Evolutionary conservation across 345 rosid species (phyloP).

Genomic region (Balakata baccata): DNA sequence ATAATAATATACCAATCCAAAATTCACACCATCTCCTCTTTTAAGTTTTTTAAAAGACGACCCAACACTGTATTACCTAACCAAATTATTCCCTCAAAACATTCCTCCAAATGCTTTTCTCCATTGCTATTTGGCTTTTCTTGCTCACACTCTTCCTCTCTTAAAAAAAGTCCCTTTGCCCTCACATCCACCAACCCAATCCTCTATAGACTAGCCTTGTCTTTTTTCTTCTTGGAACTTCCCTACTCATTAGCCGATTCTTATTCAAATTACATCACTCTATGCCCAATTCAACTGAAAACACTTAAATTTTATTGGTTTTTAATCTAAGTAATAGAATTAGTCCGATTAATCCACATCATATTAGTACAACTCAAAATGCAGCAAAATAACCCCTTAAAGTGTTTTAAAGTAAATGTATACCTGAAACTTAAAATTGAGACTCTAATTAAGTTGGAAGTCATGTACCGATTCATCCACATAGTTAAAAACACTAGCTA

Average conservation of each 20-base stretch:
- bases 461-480: no score
- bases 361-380: no score
- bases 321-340: no score
- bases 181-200: slow-evolving; percentile 42
- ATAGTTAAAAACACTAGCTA: no score
- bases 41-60: slow-evolving; percentile 27
- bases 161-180: slow-evolving; percentile 37
- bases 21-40: slow-evolving; percentile 30
- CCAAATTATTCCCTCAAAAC: slow-evolving; percentile 38
- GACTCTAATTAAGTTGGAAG: no score
- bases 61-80: slow-evolving; percentile 37
- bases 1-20: slow-evolving; percentile 20
- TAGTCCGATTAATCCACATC: no score
- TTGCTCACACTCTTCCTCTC: slow-evolving; percentile 23
- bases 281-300: slow-evolving; percentile 11
- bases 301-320: not conserved
- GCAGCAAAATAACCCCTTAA: no score
- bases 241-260: slow-evolving; percentile 38
- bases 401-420: no score
- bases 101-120: slow-evolving; percentile 47
- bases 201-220: slow-evolving; percentile 25
- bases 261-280: slow-evolving; percentile 29
- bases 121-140: slow-evolving; percentile 39
- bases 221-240: slow-evolving; percentile 42
- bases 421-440: no score